Base-by-base conservation (phyloP, 352 stramenopile genomes). In the Phytopythium mirpurense region DNA sequence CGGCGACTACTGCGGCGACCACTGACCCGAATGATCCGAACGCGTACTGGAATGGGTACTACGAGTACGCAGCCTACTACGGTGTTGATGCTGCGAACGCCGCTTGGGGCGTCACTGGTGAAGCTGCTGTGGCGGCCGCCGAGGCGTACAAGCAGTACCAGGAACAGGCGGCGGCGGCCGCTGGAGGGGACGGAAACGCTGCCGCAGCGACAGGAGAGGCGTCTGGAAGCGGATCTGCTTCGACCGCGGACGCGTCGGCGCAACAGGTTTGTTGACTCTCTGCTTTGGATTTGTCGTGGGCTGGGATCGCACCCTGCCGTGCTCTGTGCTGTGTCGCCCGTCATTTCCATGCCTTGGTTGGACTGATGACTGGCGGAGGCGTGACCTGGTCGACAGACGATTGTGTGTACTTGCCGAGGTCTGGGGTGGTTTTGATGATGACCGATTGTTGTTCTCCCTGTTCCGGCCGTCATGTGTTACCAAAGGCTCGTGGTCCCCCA, bases 51-150 rank as follows among this genome's bases (percentile, higher is more conserved):
- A 93, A 93, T 31, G 85, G 85, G 15, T 95, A 88, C 55, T 93
- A 95, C 64, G 85, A 93, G 54, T 95, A 95, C 49, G 85, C 85
- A 18, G 85, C 83, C 7, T 95, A 95, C 62, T 95, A 95, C 41
- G 85, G 85, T 8, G 76, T 93, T 43, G 83, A 95, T 49, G 85
- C 83, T 2, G 85, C 85, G 4, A 93, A 93, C 37, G 78, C 76
- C 7, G 85, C 85, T 0, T 95, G 85, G 85, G 85, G 85, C 21
- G 82, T 94, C 16, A 93, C 84, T 0, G 80, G 82, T 21, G 81
- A 76, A 23, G 83, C 83, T 12, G 80, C 83, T 6, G 62, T 85
- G 44, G 70, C 78, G n/a, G 88, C 72, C 40, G 78, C 77, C 2
- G 76, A 88, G 38, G 71, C 72, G 2, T 92, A 90, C 45, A 69